Base-by-base conservation (phyloP, 2,329 filamentous ascomycete genomes). In the Beauveria sp. region DNA sequence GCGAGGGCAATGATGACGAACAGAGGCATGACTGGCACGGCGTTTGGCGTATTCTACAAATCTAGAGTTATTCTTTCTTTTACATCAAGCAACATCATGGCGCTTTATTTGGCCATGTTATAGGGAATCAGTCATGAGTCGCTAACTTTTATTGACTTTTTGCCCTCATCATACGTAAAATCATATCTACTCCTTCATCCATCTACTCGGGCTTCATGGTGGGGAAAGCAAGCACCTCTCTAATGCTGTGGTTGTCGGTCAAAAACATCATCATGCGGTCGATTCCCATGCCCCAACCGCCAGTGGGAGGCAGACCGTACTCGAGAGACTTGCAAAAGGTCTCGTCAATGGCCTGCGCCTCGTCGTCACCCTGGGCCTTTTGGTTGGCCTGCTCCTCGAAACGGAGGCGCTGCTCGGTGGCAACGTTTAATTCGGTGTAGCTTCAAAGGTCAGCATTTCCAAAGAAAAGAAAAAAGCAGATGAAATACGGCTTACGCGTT, bases 281-380 rank as follows among this genome's bases (percentile, higher is more conserved):
- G 67, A 96, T 95, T 66, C 95, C 95, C 85, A 98, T 91, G 67
- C 93, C 95, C 89, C 90, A 99, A 54, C 95, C 95, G 74, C 91
- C 95, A 1, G 95, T 99, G 0, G 95, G 95, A 6, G 95, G 93
- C 63, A 99, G 79, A 67, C 90, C 91, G 71, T 92, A 95, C 71
- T 98, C 95, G 62, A 98, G 85, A 59, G 89, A 87, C 64, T 88
- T 89, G 71, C 92, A 90, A 82, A 98, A 98, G 69, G 90, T 96
- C 84, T 98, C 93, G 69, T 99, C 96, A 60, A 98, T 87, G 68
- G 95, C 80, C 79, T 98, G 95, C 1, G 93, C 96, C 79, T 99
- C 96, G 69, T 98, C 92, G 67, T 99, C 96, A 72, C 96, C 95
- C 78, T 96, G 91, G 7, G 87, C 91, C 85, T 98, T 98, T 81